These are phyloP conservation scores for Sindora glabra DNA, from an alignment of 306 rosid species.

Conservation along the genomic window DNA sequence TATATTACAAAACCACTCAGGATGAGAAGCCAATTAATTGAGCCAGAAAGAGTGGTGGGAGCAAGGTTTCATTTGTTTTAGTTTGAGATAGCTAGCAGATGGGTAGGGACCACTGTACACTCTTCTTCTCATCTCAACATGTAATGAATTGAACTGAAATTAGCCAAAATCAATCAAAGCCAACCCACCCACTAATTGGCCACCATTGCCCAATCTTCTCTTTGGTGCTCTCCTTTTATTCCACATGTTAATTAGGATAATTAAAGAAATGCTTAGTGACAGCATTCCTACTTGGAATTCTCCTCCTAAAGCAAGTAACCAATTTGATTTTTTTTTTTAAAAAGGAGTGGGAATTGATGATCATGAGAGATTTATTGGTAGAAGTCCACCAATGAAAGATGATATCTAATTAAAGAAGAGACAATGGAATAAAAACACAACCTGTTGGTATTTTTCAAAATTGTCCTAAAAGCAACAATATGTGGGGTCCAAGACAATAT, in stretches of 20 bases:
- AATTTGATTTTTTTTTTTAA: conserved; percentile 11
- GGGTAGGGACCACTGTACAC: conserved; percentile 44
- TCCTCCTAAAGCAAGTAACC: conserved; percentile 35
- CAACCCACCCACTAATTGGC: conserved; percentile 55
- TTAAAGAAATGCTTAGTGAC: conserved; percentile 62
- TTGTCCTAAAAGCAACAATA: conserved; percentile 46
- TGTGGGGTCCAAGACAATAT: conserved; percentile 51
- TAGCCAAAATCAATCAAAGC: conserved; percentile 36
- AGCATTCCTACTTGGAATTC: conserved; percentile 67
- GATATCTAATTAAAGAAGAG: conserved; percentile 46
- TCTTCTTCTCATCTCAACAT: conserved; percentile 8
- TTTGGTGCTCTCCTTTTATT: conserved; percentile 35
- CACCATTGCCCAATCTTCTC: conserved; percentile 32
- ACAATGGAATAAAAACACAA: conserved; percentile 70
- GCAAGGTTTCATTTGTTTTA: too few relatives aligned
- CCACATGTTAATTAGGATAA: conserved; percentile 58
- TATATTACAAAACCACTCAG: conserved; percentile 18
- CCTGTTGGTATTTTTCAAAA: conserved; percentile 42
- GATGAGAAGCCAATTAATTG: too few relatives aligned
- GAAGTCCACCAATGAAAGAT: conserved; percentile 58
- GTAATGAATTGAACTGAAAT: conserved; percentile 29
- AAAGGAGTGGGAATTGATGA: conserved; percentile 46
- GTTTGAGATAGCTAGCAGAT: conserved; percentile 17
- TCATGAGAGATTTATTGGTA: conserved; percentile 42
- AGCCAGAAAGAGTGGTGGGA: conserved; percentile 22